Base-by-base conservation (phyloP, 2,329 filamentous ascomycete species). In the Fusarium newnesense region DNA sequence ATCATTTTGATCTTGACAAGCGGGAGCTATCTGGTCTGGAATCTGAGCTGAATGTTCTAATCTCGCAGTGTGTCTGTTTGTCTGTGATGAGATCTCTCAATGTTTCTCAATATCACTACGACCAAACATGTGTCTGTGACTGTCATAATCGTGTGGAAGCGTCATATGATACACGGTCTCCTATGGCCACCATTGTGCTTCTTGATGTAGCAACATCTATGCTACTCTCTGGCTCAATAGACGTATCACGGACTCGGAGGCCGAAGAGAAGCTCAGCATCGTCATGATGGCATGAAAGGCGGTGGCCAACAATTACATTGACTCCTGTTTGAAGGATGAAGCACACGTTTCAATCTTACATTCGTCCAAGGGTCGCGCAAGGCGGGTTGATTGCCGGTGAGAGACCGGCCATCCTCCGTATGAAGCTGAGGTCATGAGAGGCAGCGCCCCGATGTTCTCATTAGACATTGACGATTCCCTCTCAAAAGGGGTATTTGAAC, bases 261-360 rank as follows among this genome's bases (percentile, higher is more conserved):
- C 43, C n/a, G 61, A 61, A 52, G 19, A 34, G 39, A 39, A n/a
- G 19, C 30, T 52, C 18, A 52, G 40, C 57, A 43, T 63, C 65
- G 60, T 74, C 59, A 61, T 72, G 63, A 61, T 62, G 36, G 44
- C 52, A 46, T 40, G 24, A 72, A 47, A 63, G 44, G 39, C 49
- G 54, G 52, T 60, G 46, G 56, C 49, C 28, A 56, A 26, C 44
- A 52, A 21, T 65, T 49, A 43, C 30, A 52, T 49, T 46, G 36
- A n/a, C 46, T 52, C 57, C 47, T 34, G 26, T n/a, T 47, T 44
- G 44, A 73, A 34, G 40, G 39, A 15, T 46, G 56, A 66, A 67
- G 54, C 70, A 71, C 71, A 64, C 58, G 67, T 74, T 68, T 73
- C 54, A 34, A 43, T 53, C 59, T 61, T n/a, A 30, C 36, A 71